Evolutionary conservation across 2,329 filamentous ascomycete species (phyloP).

Genomic region (Penicillium sp.): DNA sequence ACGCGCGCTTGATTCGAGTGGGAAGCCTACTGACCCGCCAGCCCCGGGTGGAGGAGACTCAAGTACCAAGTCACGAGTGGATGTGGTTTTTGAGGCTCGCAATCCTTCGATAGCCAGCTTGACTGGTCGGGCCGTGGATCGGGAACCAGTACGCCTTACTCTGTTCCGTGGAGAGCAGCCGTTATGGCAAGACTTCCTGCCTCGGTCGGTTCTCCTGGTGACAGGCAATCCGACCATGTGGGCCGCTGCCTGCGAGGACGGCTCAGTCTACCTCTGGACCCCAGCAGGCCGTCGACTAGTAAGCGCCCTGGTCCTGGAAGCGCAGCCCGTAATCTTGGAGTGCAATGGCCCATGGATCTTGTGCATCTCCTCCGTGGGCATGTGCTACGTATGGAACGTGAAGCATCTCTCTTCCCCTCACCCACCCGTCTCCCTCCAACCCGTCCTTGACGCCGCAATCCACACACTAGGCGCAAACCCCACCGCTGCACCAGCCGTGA

Average conservation of each 20-base stretch:
- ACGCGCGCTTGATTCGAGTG: slow-evolving; percentile 66
- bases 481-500: slow-evolving; percentile 77
- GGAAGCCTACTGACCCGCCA: slow-evolving; percentile 45
- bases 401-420: slow-evolving; percentile 79
- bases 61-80: slow-evolving; percentile 57
- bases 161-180: slow-evolving; percentile 76
- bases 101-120: slow-evolving; percentile 67
- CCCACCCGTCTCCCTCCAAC: slow-evolving; percentile 83
- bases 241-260: slow-evolving; percentile 91
- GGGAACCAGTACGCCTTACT: slow-evolving; percentile 80
- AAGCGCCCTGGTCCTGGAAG: slow-evolving; percentile 81
- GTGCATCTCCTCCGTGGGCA: slow-evolving; percentile 81
- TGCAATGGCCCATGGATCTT: slow-evolving; percentile 86
- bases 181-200: slow-evolving; percentile 92
- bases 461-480: slow-evolving; percentile 76
- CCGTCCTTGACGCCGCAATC: slow-evolving; percentile 81
- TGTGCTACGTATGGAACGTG: slow-evolving; percentile 93
- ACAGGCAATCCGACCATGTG: slow-evolving; percentile 90
- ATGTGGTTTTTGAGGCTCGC: slow-evolving; percentile 80
- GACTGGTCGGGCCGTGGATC: slow-evolving; percentile 60
- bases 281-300: slow-evolving; percentile 83
- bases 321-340: slow-evolving; percentile 91
- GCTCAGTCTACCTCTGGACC: slow-evolving; percentile 85
- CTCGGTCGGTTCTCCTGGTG: slow-evolving; percentile 79
- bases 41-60: slow-evolving; percentile 33